phyloP scores from a whole-genome alignment of 192 early-diverging fungal genomes.

The Powellomyces hirtus region DNA sequence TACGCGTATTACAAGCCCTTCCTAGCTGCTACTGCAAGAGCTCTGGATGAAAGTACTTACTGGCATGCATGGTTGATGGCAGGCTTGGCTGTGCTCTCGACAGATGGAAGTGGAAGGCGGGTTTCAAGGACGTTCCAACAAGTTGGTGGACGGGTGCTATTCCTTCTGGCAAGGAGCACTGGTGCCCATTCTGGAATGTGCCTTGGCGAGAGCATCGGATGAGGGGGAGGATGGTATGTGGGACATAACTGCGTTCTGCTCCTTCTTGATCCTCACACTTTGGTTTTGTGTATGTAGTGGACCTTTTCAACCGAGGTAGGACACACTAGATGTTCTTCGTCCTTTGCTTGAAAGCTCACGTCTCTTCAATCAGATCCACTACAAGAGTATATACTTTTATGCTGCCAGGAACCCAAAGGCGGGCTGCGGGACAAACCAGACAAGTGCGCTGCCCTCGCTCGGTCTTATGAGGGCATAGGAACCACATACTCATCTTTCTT shows the following conservation, averaged over 20 bases:
- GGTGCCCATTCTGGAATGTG: constrained; percentile 64
- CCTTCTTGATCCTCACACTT: no score
- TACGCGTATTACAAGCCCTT: constrained; percentile 26
- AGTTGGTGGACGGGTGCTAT: constrained; percentile 98
- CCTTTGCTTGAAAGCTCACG: no score
- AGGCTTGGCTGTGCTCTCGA: constrained; percentile 71
- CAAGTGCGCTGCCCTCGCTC: constrained; percentile 50
- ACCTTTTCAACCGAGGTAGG: constrained; percentile 26
- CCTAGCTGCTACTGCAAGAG: not conserved
- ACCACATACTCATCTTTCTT: not conserved
- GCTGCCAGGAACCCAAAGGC: constrained; percentile 76
- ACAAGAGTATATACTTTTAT: constrained; percentile 84
- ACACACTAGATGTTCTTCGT: no score
- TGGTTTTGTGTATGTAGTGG: no score
- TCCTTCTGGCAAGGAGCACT: constrained; percentile 92
- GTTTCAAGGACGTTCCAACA: constrained; percentile 94
- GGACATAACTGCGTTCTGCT: no score
- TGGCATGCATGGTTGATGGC: not conserved
- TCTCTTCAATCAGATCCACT: constrained; percentile 73
- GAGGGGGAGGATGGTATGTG: not conserved
- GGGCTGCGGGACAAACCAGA: constrained; percentile 92
- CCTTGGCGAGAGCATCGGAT: not conserved
- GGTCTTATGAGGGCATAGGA: no score
- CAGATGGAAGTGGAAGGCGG: constrained; percentile 94
- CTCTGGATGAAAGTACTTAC: not conserved